Base-by-base conservation (phyloP, 1,284 basidiomycete species). In the Ceratobasidium theobromae region DNA sequence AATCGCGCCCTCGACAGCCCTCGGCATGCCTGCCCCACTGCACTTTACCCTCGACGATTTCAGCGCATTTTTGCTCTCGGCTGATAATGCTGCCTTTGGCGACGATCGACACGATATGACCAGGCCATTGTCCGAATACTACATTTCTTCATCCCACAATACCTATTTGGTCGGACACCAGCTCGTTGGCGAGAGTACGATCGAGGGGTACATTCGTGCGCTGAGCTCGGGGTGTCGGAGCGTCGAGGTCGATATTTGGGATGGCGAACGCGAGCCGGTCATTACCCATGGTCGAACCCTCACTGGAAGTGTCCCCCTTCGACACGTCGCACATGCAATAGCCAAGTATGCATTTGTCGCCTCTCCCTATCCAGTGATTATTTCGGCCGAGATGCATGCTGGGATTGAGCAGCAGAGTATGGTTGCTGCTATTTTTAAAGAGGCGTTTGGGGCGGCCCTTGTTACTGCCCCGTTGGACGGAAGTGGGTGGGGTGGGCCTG, bases 161-260 rank as follows among this genome's bases (percentile, higher is more conserved):
- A 99, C 97, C 0, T 99, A 99, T 73, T 86, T 99, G 3, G 88
- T 98, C 11, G 95, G 95, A 0, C 86, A 94, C 71, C 97, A 99
- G 74, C 87, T 97, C 66, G 86, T 95, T 8, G 96, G 97, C 1
- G 88, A 90, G 62, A 95, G 92, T 69, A 98, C 96, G 0, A 87
- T 96, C 41, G 96, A 98, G 73, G 96, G 96, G 0, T 99, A 98
- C 74, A 94, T 98, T 68, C 84, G 96, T 0, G 95, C 95, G 0
- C 79, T 99, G 45, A 80, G 97, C 53, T 90, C 91, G 66, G 89
- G 93, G 30, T 98, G 95, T 72, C 84, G 96, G 18, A 93, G 90
- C 67, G 96, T 99, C 35, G 94, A 98, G 96, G 93, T 99, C 72
- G 96, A 99, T 72, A 88, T 96, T 54, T 98, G 91, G 76, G 92